Evolutionary conservation across 1,284 basidiomycete genomes (phyloP), one percentile per base, ranked within the genome.

Genomic region (Moesziomyces globuligerus): DNA sequence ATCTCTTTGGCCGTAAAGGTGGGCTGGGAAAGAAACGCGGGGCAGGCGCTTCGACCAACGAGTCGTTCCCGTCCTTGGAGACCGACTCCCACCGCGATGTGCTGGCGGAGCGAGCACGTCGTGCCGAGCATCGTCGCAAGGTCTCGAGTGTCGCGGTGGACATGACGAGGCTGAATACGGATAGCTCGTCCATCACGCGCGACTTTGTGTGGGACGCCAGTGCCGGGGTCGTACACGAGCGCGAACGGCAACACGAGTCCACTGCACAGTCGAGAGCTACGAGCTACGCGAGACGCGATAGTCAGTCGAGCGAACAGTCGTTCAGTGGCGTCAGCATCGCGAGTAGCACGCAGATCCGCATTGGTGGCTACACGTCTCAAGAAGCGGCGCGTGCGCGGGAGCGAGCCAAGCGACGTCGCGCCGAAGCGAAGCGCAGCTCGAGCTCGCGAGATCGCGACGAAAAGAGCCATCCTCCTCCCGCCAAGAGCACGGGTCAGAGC

Each of bases 21-120:
- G 34, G 18, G 4, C 13, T 21, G 7, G 18, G 23, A 3, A 39
- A 50, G 10, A 40, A 32, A 8, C 42, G 50, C 29, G 40, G 39
- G 9, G 28, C 52, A 25, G 20, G 46, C 3, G 44, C 61, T 2
- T 66, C 68, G 6, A 67, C 67, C 51, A 36, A 72, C 52, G 71
- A 65, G 3, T 45, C 34, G 7, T 73, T 73, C 21, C 71, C 71
- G 20, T 66, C 71, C 7, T 49, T 73, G 29, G 71, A 73, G 18
- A 32, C 61, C 1, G 46, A 46, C 7, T 73, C 66, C 17, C 71
- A 73, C 47, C 52, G 55, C 20, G 66, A 73, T 25, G 49, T 73
- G 28, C 44, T 73, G 4, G 43, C 48, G 3, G 56, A 73, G 3
- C 28, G 65, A 23, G 66, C 66, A 15, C 42, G 66, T 18, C 46